Base-by-base conservation (phyloP, 148 eudicot genomes). In the Vaccinium vitisidaea region DNA sequence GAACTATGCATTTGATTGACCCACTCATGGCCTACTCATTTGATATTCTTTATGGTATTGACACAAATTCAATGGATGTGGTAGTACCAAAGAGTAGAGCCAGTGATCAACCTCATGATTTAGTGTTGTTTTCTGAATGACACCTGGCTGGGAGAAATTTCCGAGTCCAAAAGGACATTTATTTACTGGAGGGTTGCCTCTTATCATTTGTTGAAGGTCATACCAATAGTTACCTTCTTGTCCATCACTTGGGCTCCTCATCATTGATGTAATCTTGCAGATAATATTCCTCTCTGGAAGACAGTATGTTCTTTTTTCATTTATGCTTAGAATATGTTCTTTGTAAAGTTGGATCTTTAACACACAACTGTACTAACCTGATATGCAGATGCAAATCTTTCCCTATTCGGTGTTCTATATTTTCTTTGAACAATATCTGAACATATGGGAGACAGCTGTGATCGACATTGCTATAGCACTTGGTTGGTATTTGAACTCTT, bases 351-450 rank as follows among this genome's bases (percentile, higher is more conserved):
- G 82, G 58, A 25, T 61, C 77, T 15, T 18, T 56, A 73, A 74
- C 71, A 56, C 70, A 6, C 55, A 0, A 81, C 50, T 74, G 19
- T 65, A 16, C 50, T 77, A 73, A 25, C 6, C 32, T 80, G 36
- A 63, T 69, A 30, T 86, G 88, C 94, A 93, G 95, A 92, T 93
- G 83, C 84, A 90, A 76, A 86, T 93, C 74, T 93, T 91, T 80
- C 95, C 95, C 21, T 93, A 93, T 85, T 93, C 95, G 1, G 95
- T 93, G 77, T 93, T 93, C 87, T 93, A 93, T 75, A 92, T 93
- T 32, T 93, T 89, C 89, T 93, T 93, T 90, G 95, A 93, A 91
- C 95, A 93, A 88, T 93, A 93, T 83, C 74, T 93, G 89, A 93
- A 93, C 87, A 93, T 93, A 84, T 93, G 95, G 95, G 67, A 71